Evolutionary conservation across 2,329 filamentous ascomycete genomes (phyloP), one percentile per base, ranked within the genome.

Genomic region (Botrytis hyacinthi): DNA sequence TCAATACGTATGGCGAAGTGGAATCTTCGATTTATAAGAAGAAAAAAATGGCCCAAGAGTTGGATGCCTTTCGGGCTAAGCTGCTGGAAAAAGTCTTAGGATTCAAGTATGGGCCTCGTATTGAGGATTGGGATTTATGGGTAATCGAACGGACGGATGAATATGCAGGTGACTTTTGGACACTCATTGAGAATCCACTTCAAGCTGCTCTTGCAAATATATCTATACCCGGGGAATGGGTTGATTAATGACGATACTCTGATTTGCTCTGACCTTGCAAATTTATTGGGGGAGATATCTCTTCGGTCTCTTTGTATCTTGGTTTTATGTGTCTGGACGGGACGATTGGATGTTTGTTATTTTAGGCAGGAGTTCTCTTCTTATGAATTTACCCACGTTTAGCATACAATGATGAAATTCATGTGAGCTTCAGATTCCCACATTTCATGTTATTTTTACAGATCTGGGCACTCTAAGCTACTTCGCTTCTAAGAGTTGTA

Each of bases 121-220:
- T 63, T 20, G 46, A 73, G n/a, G 74, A 76, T 59, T 74, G 75
- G 75, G 9, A 61, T 7, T 66, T 76, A 10, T 74, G 57, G 66
- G 44, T 57, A 1, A n/a, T 37, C 18, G 70, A 71, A 8, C 44
- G 22, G 9, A 70, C 42, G 26, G 72, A 75, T 66, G 7, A 59
- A 18, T 74, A 22, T 59, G 51, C 54, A 4, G 74, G 74, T 0
- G 65, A 74, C 3, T 75, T 74, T 44, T 74, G 74, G 74, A 7
- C 20, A 1, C 44, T 75, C 42, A 29, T 74, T 44, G 69, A 76
- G 29, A 70, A 69, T 51, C 40, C 67, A 22, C 3, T n/a, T n/a
- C 48, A n/a, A 54, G 48, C 26, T 54, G 2, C 4, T 51, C 42
- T 67, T 6, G 20, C 29, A 9, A 48, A 22, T 9, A 1, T 35